Conservation (phyloP, 2,329 filamentous ascomycete genomes). For the Aureobasidium zeae region DNA sequence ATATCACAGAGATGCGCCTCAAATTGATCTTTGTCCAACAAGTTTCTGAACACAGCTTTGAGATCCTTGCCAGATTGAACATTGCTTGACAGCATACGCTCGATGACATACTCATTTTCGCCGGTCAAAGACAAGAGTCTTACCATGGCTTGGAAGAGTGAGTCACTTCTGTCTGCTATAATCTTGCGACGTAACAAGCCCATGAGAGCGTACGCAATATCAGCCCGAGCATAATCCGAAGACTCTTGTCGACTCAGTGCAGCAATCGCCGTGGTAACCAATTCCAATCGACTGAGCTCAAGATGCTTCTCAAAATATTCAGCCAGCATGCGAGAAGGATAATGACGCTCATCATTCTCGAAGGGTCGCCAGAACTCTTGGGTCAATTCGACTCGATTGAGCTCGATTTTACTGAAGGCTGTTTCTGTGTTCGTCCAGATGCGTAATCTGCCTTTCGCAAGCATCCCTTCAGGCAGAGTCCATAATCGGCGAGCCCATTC, state of each 20-base stretch:
- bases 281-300: neutral
- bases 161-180: neutral
- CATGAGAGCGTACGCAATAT: slow-evolving; percentile 2
- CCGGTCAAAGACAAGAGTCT: neutral
- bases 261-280: neutral
- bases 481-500: neutral
- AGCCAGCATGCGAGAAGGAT: neutral
- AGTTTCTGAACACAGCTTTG: neutral
- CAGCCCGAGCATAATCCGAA: neutral
- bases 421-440: neutral
- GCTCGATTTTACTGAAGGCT: neutral
- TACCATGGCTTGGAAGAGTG: neutral
- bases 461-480: neutral
- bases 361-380: neutral
- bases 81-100: neutral
- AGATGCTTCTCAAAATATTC: neutral
- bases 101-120: neutral
- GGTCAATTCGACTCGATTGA: neutral
- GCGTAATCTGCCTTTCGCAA: neutral
- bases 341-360: neutral
- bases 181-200: neutral
- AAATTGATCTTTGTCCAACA: neutral
- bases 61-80: neutral
- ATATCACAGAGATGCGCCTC: neutral
- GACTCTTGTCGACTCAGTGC: slow-evolving; percentile 1